A percentile compares a stretch with the other conserved stretches of the same genome.
phyloP scores from a whole-genome alignment of 2,329 filamentous ascomycete species.

The Fusarium sp. region DNA sequence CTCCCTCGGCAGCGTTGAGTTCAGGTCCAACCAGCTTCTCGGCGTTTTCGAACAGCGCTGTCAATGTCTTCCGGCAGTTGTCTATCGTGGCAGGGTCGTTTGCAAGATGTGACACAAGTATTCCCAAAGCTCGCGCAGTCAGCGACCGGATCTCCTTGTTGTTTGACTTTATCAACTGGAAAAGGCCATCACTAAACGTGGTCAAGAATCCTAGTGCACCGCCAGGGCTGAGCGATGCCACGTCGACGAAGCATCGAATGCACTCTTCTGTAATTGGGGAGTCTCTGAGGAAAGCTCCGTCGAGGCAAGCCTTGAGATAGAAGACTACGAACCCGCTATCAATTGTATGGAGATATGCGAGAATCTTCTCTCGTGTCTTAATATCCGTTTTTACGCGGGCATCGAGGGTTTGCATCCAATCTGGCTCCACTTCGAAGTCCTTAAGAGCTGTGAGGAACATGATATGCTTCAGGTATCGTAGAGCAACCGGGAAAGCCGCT shows the following conservation, averaged over 20 bases:
- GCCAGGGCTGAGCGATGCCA: conserved; percentile 67
- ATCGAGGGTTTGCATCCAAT: conserved; percentile 88
- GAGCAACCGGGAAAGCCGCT: conserved; percentile 75
- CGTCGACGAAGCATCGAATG: conserved; percentile 67
- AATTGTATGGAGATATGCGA: conserved; percentile 63
- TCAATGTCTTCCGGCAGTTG: conserved; percentile 52
- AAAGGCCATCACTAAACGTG: conserved; percentile 65
- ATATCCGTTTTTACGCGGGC: conserved; percentile 79
- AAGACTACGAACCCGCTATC: conserved; percentile 58
- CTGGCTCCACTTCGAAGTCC: conserved; percentile 75
- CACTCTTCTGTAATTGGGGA: conserved; percentile 62
- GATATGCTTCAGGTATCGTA: conserved; percentile 75
- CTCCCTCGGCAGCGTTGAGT: conserved; percentile 63
- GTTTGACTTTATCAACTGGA: conserved; percentile 77
- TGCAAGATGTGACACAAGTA: conserved; percentile 77
- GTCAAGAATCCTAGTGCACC: conserved; percentile 65
- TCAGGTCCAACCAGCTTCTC: conserved; percentile 61
- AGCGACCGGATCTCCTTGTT: conserved; percentile 76
- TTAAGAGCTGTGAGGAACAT: conserved; percentile 65
- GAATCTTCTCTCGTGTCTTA: conserved; percentile 72
- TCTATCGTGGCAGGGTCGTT: conserved; percentile 55
- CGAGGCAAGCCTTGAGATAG: conserved; percentile 69
- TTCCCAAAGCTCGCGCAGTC: conserved; percentile 80
- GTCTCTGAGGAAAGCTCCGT: conserved; percentile 66
- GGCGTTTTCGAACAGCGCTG: conserved; percentile 61